Evolutionary conservation across 2,329 filamentous ascomycete genomes (phyloP).

Genomic region (Alternaria novae-zelandiae): DNA sequence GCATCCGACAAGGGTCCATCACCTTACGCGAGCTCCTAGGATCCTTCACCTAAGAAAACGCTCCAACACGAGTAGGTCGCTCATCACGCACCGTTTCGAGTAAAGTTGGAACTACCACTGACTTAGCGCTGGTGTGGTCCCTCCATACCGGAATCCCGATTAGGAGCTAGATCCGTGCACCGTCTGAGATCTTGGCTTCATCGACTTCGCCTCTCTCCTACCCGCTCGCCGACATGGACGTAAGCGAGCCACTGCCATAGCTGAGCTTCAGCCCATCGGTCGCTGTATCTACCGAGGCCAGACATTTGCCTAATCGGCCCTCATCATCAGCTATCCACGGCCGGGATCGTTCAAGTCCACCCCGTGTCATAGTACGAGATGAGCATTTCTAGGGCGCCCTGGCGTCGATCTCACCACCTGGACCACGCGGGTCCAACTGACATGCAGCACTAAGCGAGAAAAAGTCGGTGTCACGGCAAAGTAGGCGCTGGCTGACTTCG

Average conservation of each 20-base stretch:
- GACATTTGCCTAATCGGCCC: not conserved
- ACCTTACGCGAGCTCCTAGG: conserved; percentile 8
- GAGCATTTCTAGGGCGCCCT: not conserved
- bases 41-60: not conserved
- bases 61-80: not conserved
- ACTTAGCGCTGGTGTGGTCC: not conserved
- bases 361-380: not conserved
- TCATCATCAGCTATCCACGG: not conserved
- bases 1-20: conserved; percentile 3
- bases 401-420: not conserved
- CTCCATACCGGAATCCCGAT: not conserved
- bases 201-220: conserved; percentile 9
- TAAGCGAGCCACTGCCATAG: conserved; percentile 4
- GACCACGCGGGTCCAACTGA: not conserved
- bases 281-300: not conserved
- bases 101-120: conserved; percentile 3
- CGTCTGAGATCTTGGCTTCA: conserved; percentile 8
- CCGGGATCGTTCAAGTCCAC: not conserved
- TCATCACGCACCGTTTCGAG: conserved; percentile 7
- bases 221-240: conserved; percentile 22
- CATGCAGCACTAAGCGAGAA: conserved; percentile 2
- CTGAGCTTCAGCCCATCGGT: conserved; percentile 18
- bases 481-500: not conserved
- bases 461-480: conserved; percentile 4
- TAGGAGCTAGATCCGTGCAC: conserved; percentile 3